Evolutionary conservation across 2,329 filamentous ascomycete species (phyloP), one percentile per base, ranked within the genome.

Genomic region (Ceratocystis huliohia): DNA sequence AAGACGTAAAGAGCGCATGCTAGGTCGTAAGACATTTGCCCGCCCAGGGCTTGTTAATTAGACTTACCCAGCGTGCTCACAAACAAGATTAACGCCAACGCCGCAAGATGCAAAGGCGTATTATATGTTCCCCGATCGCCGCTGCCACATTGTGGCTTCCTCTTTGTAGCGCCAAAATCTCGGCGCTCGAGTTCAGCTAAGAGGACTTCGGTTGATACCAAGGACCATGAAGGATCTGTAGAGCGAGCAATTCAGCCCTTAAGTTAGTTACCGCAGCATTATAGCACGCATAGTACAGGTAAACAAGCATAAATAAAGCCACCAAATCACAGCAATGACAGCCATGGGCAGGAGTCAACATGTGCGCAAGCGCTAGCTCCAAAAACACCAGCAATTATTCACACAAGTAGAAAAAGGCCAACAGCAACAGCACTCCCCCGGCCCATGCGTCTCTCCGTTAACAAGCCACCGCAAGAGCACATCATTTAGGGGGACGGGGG

Each of bases 31-130:
- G 48, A 53, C 48, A 53, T 53, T n/a, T 41, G 37, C 48, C 22
- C 3, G 10, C 22, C 48, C 20, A 53, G 25, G 22, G 44, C 59
- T 30, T 15, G 22, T n/a, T 28, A 15, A 33, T n/a, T 28, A 15
- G 37, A 66, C 78, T 65, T 77, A 85, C 82, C 78, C 30, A 83
- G 70, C 1, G 81, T 84, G 75, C 84, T 86, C 66, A 89, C 73
- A 0, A 75, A 72, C 64, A 89, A 76, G 66, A 89, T 88, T 48
- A 89, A 75, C 67, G 88, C 78, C 66, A 90, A 75, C 56, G 87
- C 87, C 71, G 85, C 82, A 63, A 89, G 81, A 73, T 90, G 87
- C 53, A 86, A 76, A 1, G 81, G 77, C 0, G 84, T 87, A 70
- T 89, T 85, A 74, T 90, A 90, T 69, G 75, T 74, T 28, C 81